A percentile compares a stretch with the other conserved stretches of the same genome.
Evolutionary conservation across 208 protist species (phyloP).

Genomic region (Trypanosoma platydactyli): DNA sequence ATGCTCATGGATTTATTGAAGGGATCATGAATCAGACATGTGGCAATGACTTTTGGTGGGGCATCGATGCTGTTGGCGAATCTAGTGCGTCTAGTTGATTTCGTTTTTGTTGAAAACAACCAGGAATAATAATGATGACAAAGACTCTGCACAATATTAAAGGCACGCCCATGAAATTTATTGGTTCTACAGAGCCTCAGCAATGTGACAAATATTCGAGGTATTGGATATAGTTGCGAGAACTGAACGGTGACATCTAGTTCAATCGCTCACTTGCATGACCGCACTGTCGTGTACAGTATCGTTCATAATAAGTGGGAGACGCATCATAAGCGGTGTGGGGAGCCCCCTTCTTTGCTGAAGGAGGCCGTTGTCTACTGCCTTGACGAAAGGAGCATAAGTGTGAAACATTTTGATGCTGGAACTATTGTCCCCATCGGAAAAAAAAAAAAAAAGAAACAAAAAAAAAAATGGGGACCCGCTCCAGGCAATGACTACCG

Average conservation of each 20-base stretch:
- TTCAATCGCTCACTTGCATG: too few relatives aligned
- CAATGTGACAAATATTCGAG: conserved; percentile 61
- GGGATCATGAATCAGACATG: conserved; percentile 58
- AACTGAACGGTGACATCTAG: conserved; percentile 28
- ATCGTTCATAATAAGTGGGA: conserved; percentile 54
- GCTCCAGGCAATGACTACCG: conserved; percentile 55
- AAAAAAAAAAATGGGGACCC: conserved; percentile 68
- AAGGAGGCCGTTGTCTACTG: conserved; percentile 60
- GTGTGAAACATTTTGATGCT: conserved; percentile 62
- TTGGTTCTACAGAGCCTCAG: conserved; percentile 52
- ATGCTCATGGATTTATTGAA: conserved; percentile 66
- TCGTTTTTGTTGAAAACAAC: conserved; percentile 39
- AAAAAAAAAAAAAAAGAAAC: too few relatives aligned
- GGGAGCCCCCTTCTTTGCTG: conserved; percentile 69
- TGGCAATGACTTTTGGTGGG: conserved; percentile 77
- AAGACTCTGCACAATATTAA: conserved; percentile 54
- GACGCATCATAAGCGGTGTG: conserved; percentile 47
- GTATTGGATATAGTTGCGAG: conserved; percentile 54
- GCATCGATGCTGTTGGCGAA: conserved; percentile 65
- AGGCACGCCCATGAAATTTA: conserved; percentile 50
- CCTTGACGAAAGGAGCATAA: conserved; percentile 65
- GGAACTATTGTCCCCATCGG: conserved; percentile 52
- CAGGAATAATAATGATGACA: too few relatives aligned
- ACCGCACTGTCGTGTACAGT: conserved; percentile 51
- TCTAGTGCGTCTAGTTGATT: conserved; percentile 46